Percentiles rank a stretch among this genome's conserved stretches.
Conservation (phyloP, 2,329 filamentous ascomycete genomes). For the Scortechinia acanthostroma region DNA sequence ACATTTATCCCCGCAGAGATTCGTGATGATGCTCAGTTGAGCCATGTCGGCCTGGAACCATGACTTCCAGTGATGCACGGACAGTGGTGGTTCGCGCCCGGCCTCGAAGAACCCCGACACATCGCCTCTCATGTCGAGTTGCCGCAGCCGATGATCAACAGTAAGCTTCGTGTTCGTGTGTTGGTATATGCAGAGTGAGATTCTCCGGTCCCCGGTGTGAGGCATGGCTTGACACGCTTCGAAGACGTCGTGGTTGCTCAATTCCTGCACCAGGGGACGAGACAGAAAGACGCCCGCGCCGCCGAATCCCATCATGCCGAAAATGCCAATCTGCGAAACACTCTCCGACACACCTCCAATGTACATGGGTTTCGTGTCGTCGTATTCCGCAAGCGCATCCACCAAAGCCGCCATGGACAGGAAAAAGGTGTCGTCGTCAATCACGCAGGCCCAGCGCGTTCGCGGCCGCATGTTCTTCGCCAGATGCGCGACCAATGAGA, state of each 20-base stretch:
- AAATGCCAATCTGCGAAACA: not conserved
- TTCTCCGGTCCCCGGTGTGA: conserved; percentile 25
- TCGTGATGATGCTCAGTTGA: conserved; percentile 21
- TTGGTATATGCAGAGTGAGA: conserved; percentile 27
- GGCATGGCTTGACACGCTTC: conserved; percentile 21
- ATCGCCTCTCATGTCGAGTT: conserved; percentile 27
- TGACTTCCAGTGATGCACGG: conserved; percentile 32
- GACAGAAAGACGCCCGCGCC: conserved; percentile 14
- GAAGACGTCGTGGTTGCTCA: conserved; percentile 16
- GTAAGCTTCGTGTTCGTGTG: conserved; percentile 25
- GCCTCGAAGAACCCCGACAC: conserved; percentile 31
- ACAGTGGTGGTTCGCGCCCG: conserved; percentile 22
- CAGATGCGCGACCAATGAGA: conserved; percentile 24
- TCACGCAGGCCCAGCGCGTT: conserved; percentile 20
- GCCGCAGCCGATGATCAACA: conserved; percentile 25
- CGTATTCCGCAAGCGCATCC: not conserved
- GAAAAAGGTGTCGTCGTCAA: conserved; percentile 2
- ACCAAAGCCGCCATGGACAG: not conserved
- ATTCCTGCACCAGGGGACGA: conserved; percentile 19
- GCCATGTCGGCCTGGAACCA: conserved; percentile 27
- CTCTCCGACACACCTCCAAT: not conserved
- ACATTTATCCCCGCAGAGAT: conserved; percentile 26
- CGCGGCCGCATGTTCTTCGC: conserved; percentile 17
- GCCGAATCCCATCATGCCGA: not conserved
- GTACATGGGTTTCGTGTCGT: not conserved